Base-by-base conservation (phyloP, 768 basidiomycete genomes). In the Boletus pseudopeckii region DNA sequence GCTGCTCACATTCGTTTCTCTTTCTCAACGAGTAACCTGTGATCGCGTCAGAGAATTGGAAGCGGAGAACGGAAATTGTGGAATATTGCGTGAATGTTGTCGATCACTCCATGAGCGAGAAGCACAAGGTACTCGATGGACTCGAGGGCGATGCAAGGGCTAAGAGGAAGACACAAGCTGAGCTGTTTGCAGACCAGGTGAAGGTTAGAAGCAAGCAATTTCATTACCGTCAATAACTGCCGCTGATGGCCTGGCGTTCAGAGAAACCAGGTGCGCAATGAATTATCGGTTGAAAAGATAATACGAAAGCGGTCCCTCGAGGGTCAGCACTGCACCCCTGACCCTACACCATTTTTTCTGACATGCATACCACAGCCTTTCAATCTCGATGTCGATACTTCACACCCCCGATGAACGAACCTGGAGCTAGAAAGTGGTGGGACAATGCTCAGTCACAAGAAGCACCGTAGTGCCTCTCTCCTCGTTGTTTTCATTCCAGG, bases 351-450 rank as follows among this genome's bases (percentile, higher is more conserved):
- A 53, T 52, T 62, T 32, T 46, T 48, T 45, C 48, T 68, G 44
- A 68, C 55, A 60, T 48, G 46, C 60, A 54, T 37, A 32, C 9
- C 41, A 63, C 68, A 93, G 90, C 87, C 32, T 92, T 93, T 67
- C 78, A 78, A 54, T 79, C 86, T 42, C 85, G 89, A 46, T 93
- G 90, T 73, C 82, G 80, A 65, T 91, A 86, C 67, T 93, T 91
- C 68, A 73, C 77, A 46, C 88, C 88, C 7, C 85, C 89, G 32
- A 59, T 67, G 52, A 74, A 79, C 15, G 85, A 88, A 62, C 70
- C 60, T 37, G 85, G 88, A 56, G 77, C 79, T 6, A 77, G 75
- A 38, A 73, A 74, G 64, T 75, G 80, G 72, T 86, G 83, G 84
- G 75, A 83, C 36, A 60, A 67, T 51, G 75, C 70, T 26, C 65